Percentiles rank a stretch among this genome's conserved stretches.
phyloP scores from a whole-genome alignment of 225 moss, liverwort and hornwort species.

The Marchantia polymorpha region DNA sequence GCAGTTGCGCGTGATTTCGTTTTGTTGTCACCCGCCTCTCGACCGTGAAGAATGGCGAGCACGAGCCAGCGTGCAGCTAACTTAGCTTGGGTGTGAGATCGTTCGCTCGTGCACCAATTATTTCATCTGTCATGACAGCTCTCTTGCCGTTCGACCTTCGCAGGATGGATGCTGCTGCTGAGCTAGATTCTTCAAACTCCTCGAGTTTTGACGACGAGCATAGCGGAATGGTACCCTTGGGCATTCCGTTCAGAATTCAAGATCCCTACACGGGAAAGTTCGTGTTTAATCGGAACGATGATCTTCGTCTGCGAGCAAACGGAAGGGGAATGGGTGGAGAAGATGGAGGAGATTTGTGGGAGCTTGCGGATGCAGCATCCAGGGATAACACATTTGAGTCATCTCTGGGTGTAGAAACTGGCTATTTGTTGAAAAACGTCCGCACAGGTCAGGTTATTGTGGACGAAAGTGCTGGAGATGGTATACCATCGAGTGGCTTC shows the following conservation, averaged over 20 bases:
- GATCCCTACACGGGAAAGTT: slow-evolving; percentile 16
- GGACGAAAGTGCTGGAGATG: slow-evolving; percentile 5
- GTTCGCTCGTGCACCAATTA: no score
- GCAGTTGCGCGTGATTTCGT: no score
- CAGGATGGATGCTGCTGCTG: no score
- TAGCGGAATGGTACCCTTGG: no score
- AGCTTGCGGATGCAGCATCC: not conserved
- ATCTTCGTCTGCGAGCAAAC: slow-evolving; percentile 3
- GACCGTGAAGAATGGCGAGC: no score
- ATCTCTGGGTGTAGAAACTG: not conserved
- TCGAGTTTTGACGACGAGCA: no score
- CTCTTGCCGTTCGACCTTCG: no score
- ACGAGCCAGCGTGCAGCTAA: no score
- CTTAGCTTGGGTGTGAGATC: no score
- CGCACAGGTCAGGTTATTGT: slow-evolving; percentile 9
- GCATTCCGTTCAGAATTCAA: slow-evolving; percentile 6
- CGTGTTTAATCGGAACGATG: not conserved
- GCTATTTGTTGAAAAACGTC: slow-evolving; percentile 12
- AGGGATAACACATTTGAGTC: not conserved
- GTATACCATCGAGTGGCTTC: not conserved
- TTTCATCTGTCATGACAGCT: no score
- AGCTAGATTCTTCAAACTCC: no score
- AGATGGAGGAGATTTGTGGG: not conserved
- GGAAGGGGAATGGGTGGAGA: not conserved
- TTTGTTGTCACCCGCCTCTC: no score